phyloP scores from a whole-genome alignment of 495 filamentous ascomycete genomes.

The Cryomyces minteri region DNA sequence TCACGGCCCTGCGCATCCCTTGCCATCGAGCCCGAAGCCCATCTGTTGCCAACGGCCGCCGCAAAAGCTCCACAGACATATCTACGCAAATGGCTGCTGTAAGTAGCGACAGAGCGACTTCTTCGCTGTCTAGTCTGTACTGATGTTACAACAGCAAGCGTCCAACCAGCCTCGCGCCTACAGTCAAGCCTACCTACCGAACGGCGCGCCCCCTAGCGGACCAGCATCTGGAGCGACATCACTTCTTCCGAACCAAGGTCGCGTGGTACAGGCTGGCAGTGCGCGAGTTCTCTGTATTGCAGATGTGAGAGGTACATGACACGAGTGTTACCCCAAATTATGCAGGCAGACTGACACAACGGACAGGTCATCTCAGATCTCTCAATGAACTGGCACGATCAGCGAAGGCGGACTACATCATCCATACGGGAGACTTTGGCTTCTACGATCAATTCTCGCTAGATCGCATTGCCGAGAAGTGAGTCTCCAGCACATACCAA shows the following conservation, averaged over 20 bases:
- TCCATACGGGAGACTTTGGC: slow-evolving; percentile 97
- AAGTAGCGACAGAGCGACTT: too few species aligned
- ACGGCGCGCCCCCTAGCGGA: slow-evolving; percentile 19
- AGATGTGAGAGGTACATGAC: slow-evolving; percentile 75
- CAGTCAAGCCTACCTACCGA: slow-evolving; percentile 21
- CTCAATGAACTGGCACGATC: slow-evolving; percentile 90
- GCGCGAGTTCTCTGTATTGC: slow-evolving; percentile 87
- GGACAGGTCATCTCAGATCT: slow-evolving; percentile 76
- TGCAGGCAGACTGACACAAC: slow-evolving; percentile 3
- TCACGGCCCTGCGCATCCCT: too few species aligned
- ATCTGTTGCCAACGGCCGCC: too few species aligned
- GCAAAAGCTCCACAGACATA: too few species aligned
- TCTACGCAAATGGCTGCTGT: too few species aligned
- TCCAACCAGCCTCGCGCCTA: slow-evolving; percentile 19
- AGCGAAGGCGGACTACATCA: slow-evolving; percentile 85
- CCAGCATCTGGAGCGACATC: slow-evolving; percentile 23
- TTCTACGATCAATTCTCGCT: slow-evolving; percentile 96
- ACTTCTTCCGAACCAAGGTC: slow-evolving; percentile 45
- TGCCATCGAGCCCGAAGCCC: too few species aligned
- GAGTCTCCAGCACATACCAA: slow-evolving; percentile 15
- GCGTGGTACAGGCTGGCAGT: slow-evolving; percentile 67
- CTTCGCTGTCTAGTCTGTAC: not conserved
- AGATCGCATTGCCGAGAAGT: slow-evolving; percentile 98
- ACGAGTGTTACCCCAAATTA: not conserved
- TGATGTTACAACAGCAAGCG: slow-evolving; percentile 15